Evolutionary conservation across 176 grass and related monocot genomes (phyloP), one percentile per base, ranked within the genome.

Genomic region (Calamus simplicifolius): DNA sequence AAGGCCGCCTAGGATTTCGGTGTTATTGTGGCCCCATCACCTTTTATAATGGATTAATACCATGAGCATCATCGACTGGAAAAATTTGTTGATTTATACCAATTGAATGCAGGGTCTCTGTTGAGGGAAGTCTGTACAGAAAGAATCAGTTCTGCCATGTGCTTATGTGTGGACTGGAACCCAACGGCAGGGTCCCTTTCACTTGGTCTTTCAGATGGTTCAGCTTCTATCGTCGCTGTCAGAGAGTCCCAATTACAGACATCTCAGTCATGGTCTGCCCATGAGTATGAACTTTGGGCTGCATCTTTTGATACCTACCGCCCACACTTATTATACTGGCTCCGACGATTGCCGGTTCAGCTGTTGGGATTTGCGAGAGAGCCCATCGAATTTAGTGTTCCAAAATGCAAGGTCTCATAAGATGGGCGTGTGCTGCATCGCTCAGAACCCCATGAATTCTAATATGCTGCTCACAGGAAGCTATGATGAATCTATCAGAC

Each of bases 401-500:
- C 71, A 10, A 16, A 85, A 97, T 59, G 69, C 57, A 10, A 91
- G 82, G 67, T 72, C 92, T 14, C 92, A 91, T 74, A 84, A 29
- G 51, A 97, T 97, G 92, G 87, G 87, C 54, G 84, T 97, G 1
- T 97, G 92, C 57, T 88, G 92, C 30, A 81, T 97, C 60, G 49
- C 83, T 64, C 87, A 90, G 62, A 79, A 81, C 51, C 77, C 78
- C 29, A 69, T 71, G 16, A 85, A 91, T 8, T 48, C 51, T 29
- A 85, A 97, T 60, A 75, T 67, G 19, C 68, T 91, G 18, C 66
- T 88, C 66, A 97, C 92, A 18, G 92, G 92, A 62, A 97, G 92
- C 63, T 97, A 97, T 67, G 92, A 97, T 77, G 92, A 97, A 76
- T 88, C 76, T 29, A 71, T 97, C 38, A 88, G 87, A 81, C 75